Evolutionary conservation across 2,329 filamentous ascomycete species (phyloP).

Genomic region (Fusarium newnesense): DNA sequence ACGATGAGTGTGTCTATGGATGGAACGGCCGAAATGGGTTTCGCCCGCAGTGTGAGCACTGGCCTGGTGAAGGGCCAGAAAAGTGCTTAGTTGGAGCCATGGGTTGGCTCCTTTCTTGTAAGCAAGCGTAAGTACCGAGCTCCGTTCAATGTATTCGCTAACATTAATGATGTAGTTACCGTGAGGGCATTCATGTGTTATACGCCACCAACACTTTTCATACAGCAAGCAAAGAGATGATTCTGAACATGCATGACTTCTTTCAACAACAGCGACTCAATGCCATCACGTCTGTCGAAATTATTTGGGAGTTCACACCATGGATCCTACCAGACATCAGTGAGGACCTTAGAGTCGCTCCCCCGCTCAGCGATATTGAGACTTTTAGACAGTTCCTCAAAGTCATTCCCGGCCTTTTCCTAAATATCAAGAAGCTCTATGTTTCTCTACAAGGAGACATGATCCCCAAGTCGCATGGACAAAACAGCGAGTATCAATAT

Average conservation of each 20-base stretch:
- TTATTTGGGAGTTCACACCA: slow-evolving; percentile 39
- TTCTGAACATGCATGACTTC: slow-evolving; percentile 26
- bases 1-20: slow-evolving; percentile 22
- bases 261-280: slow-evolving; percentile 38
- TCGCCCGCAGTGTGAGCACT: slow-evolving; percentile 27
- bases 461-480: neutral
- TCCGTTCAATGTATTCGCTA: neutral
- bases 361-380: neutral
- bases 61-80: slow-evolving; percentile 29
- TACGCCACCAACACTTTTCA: slow-evolving; percentile 46
- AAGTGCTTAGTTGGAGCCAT: slow-evolving; percentile 43
- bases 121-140: slow-evolving; percentile 39
- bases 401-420: slow-evolving; percentile 23
- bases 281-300: slow-evolving; percentile 38
- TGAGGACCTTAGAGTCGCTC: neutral
- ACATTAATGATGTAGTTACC: slow-evolving; percentile 33
- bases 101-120: slow-evolving; percentile 47
- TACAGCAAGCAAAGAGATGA: slow-evolving; percentile 30
- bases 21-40: neutral
- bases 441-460: slow-evolving; percentile 27
- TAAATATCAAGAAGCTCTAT: slow-evolving; percentile 22
- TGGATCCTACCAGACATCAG: neutral
- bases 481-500: neutral
- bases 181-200: slow-evolving; percentile 45
- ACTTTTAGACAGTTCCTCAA: slow-evolving; percentile 33